These are phyloP conservation scores for Trichothecium sympodiale DNA, from an alignment of 2,329 filamentous ascomycete species.

Conservation along the genomic window DNA sequence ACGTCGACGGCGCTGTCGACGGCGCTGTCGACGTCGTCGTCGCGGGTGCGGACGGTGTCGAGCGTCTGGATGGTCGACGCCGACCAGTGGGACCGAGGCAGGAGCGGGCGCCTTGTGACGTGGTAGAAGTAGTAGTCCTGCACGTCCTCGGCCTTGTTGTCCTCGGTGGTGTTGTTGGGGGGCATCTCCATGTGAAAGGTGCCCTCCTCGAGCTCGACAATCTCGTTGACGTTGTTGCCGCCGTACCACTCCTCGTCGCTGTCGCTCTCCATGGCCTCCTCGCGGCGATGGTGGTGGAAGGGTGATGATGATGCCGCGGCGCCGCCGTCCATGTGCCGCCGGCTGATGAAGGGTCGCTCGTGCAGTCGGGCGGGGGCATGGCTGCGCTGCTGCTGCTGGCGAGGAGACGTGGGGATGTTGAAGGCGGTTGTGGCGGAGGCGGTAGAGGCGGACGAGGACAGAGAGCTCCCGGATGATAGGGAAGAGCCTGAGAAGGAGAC, in stretches of 20 bases:
- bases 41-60: constrained; percentile 11
- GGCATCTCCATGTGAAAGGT: constrained; percentile 16
- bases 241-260: constrained; percentile 9
- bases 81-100: constrained; percentile 29
- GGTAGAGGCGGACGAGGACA: constrained; percentile 16
- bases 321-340: constrained; percentile 3
- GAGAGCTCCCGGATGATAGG: constrained; percentile 24
- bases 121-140: constrained; percentile 22
- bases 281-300: constrained; percentile 1
- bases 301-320: too few relatives aligned
- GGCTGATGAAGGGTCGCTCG: constrained; percentile 20
- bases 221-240: constrained; percentile 12
- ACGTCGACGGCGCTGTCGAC: constrained; percentile 5
- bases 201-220: constrained; percentile 8
- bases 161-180: constrained; percentile 14
- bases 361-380: constrained; percentile 24
- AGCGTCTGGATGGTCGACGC: constrained; percentile 27
- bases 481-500: constrained; percentile 28
- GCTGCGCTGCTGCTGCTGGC: constrained; percentile 18
- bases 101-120: constrained; percentile 15
- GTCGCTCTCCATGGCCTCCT: constrained; percentile 13
- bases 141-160: constrained; percentile 13
- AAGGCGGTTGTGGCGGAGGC: constrained; percentile 15
- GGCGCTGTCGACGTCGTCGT: constrained; percentile 9
- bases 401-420: constrained; percentile 3